Conservation (phyloP, 495 filamentous ascomycete genomes). For the Margaritispora aquatica region DNA sequence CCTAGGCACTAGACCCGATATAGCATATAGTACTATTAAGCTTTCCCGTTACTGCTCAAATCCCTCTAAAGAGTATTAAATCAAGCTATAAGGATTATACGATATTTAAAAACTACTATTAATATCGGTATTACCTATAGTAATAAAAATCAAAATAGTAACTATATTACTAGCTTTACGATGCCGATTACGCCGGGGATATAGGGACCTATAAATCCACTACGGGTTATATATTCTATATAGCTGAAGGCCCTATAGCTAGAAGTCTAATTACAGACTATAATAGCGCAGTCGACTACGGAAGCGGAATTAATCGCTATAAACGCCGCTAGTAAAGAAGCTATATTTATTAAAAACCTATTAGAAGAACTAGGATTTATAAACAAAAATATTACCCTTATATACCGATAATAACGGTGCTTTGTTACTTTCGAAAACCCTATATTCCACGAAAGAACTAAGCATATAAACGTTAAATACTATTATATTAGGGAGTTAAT, state of each 20-base stretch:
- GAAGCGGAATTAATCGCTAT: conserved; percentile 15
- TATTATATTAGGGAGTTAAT: conserved; percentile 16
- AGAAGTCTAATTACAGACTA: conserved; percentile 9
- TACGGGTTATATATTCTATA: conserved; percentile 7
- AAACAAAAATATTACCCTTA: conserved; percentile 7
- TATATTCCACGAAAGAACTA: conserved; percentile 10
- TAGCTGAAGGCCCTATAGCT: conserved; percentile 5
- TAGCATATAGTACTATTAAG: conserved; percentile 15
- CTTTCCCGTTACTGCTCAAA: conserved; percentile 8
- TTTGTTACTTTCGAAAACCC: conserved; percentile 12
- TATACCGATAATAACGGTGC: conserved; percentile 13
- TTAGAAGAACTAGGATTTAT: conserved; percentile 10
- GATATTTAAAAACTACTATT: conserved; percentile 18
- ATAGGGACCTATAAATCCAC: conserved; percentile 5
- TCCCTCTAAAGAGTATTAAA: conserved; percentile 9
- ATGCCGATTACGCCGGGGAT: conserved; percentile 12
- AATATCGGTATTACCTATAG: conserved; percentile 14
- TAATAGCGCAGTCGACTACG: conserved; percentile 8
- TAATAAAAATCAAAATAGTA: not conserved
- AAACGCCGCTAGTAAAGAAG: conserved; percentile 10
- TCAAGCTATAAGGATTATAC: conserved; percentile 13
- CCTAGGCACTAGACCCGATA: conserved; percentile 17
- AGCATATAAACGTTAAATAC: conserved; percentile 15
- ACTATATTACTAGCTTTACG: conserved; percentile 1
- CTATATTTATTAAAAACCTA: conserved; percentile 7